These are phyloP conservation scores for Trichopus zeylanicus DNA, from an alignment of 116 monocot genomes.

Conservation along the genomic window DNA sequence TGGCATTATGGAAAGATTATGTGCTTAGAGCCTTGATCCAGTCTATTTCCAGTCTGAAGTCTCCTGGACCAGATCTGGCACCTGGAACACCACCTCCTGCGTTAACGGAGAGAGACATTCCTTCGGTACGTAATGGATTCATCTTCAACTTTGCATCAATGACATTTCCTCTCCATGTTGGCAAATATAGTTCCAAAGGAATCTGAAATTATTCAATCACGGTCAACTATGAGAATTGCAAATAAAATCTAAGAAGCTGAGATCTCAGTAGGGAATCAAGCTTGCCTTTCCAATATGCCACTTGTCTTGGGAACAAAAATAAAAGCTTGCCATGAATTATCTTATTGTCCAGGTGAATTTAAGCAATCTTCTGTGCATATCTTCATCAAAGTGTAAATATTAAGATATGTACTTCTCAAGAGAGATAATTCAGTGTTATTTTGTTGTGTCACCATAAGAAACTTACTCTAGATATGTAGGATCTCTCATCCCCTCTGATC, in stretches of 20 bases:
- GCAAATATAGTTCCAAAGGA: conserved; percentile 65
- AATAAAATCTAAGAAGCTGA: background rate
- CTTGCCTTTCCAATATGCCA: conserved; percentile 64
- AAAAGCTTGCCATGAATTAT: conserved; percentile 95
- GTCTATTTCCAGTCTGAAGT: conserved; percentile 77
- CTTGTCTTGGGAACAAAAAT: conserved; percentile 47
- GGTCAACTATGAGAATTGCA: background rate
- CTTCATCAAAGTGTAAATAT: conserved; percentile 23
- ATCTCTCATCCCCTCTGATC: conserved; percentile 84
- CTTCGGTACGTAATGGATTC: conserved; percentile 77
- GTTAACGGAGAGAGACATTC: conserved; percentile 81
- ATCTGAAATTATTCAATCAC: conserved; percentile 30
- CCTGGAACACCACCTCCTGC: conserved; percentile 86
- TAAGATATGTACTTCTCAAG: too few species aligned
- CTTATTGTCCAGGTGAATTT: conserved; percentile 84
- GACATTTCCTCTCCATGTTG: conserved; percentile 87
- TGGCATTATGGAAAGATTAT: background rate
- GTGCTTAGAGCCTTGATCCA: conserved; percentile 86
- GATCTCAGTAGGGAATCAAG: background rate
- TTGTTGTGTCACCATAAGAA: too few species aligned
- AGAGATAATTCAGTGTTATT: too few species aligned
- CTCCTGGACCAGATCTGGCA: conserved; percentile 62
- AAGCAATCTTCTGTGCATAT: conserved; percentile 98
- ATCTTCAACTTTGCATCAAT: conserved; percentile 69
- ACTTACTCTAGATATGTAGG: conserved; percentile 93